phyloP scores from a whole-genome alignment of 345 rosid genomes.

The Excoecaria agallocha region DNA sequence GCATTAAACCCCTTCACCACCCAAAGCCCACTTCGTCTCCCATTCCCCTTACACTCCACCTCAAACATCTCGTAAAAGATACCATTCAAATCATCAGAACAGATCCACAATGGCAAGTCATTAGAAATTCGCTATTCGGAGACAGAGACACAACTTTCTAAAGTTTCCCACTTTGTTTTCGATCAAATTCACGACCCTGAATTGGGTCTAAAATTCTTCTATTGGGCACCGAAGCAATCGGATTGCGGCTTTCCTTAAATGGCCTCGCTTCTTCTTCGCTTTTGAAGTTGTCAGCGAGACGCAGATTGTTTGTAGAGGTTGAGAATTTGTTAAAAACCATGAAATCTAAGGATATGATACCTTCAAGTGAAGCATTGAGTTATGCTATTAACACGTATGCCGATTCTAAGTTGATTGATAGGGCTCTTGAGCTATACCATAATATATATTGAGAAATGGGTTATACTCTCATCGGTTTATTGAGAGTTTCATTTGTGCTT shows the following conservation, averaged over 20 bases:
- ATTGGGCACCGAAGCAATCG: constrained; percentile 46
- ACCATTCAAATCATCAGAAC: constrained; percentile 53
- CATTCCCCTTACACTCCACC: too few species aligned
- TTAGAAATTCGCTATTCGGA: constrained; percentile 40
- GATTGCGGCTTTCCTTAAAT: constrained; percentile 28
- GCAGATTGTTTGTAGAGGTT: constrained; percentile 46
- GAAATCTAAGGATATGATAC: constrained; percentile 40
- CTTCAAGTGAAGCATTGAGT: constrained; percentile 61
- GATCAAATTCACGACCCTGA: constrained; percentile 59
- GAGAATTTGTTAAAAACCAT: constrained; percentile 42
- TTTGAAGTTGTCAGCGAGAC: constrained; percentile 64
- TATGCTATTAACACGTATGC: constrained; percentile 50
- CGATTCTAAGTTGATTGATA: constrained; percentile 44
- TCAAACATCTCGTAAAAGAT: constrained; percentile 45
- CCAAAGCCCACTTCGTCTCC: constrained; percentile 30
- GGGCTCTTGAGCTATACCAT: constrained; percentile 56
- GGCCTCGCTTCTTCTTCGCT: constrained; percentile 67
- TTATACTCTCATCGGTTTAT: too few species aligned
- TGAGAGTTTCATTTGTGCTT: too few species aligned
- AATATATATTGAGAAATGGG: too few species aligned
- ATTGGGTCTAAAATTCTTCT: constrained; percentile 55
- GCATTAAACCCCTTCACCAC: constrained; percentile 53
- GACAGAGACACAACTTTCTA: constrained; percentile 41
- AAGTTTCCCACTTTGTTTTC: constrained; percentile 61
- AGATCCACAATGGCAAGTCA: constrained; percentile 43